Conservation (phyloP, 495 filamentous ascomycete genomes). For the Cenococcum geophilum region DNA sequence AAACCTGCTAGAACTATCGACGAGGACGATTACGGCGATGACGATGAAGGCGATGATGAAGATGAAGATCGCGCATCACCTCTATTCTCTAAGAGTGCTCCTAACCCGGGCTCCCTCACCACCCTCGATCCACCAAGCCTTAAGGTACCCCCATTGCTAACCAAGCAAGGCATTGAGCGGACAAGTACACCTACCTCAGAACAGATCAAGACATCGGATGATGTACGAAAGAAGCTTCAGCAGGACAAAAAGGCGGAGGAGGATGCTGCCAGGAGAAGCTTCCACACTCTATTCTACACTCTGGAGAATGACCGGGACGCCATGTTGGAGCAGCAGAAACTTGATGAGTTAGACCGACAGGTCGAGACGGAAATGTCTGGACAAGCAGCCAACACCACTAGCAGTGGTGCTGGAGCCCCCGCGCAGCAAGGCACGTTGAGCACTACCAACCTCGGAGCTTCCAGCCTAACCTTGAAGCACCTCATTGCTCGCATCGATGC, state of each 20-base stretch:
- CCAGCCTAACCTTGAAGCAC: slow-evolving; percentile 94
- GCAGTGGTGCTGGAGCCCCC: slow-evolving; percentile 41
- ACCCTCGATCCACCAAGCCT: slow-evolving; percentile 33
- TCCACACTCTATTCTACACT: slow-evolving; percentile 88
- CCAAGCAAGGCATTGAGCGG: slow-evolving; percentile 35
- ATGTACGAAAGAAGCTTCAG: slow-evolving; percentile 86
- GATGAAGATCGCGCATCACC: slow-evolving; percentile 49
- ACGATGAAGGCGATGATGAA: slow-evolving; percentile 72
- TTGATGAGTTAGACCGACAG: slow-evolving; percentile 93
- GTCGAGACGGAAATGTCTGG: slow-evolving; percentile 88
- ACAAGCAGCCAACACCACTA: slow-evolving; percentile 48
- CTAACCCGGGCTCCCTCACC: slow-evolving; percentile 41
- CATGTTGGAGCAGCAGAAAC: slow-evolving; percentile 94
- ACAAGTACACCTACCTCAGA: slow-evolving; percentile 37
- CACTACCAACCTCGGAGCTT: slow-evolving; percentile 89
- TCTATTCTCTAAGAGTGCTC: slow-evolving; percentile 55
- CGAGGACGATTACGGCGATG: slow-evolving; percentile 82
- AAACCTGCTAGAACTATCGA: slow-evolving; percentile 67
- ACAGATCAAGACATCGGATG: slow-evolving; percentile 66
- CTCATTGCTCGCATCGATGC: slow-evolving; percentile 91
- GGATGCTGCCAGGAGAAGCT: slow-evolving; percentile 80
- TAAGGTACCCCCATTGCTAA: slow-evolving; percentile 39
- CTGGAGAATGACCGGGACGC: slow-evolving; percentile 90
- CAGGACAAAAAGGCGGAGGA: slow-evolving; percentile 91
- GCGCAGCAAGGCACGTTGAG: slow-evolving; percentile 77